phyloP scores from a whole-genome alignment of 2,329 filamentous ascomycete species.

The Pseudogymnoascus sp. region DNA sequence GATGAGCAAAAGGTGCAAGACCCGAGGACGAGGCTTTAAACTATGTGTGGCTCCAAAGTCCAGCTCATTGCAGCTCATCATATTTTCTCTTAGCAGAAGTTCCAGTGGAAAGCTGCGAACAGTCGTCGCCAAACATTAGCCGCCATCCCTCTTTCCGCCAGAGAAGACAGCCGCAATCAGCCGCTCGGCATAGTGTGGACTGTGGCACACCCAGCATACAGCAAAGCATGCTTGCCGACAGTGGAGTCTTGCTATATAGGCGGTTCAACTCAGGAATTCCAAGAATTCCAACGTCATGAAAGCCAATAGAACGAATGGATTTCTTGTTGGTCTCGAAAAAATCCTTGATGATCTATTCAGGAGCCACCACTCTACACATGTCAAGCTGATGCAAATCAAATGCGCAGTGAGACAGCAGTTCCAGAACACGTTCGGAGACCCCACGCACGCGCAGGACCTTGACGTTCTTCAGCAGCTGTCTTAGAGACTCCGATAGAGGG shows the following conservation, averaged over 20 bases:
- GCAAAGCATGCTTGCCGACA: neutral
- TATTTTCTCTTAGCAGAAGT: neutral
- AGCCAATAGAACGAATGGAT: neutral
- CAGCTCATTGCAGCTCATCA: neutral
- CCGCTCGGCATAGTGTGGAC: constrained; percentile 15
- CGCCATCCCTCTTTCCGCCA: constrained; percentile 9
- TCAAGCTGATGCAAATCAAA: constrained; percentile 8
- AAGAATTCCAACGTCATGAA: neutral
- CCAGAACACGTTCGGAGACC: neutral
- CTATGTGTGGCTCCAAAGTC: neutral
- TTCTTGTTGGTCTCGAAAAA: constrained; percentile 12
- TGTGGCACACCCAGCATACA: constrained; percentile 18
- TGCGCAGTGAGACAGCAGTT: constrained; percentile 11
- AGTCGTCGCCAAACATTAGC: neutral
- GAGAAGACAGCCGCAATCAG: constrained; percentile 13
- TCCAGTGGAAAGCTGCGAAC: neutral
- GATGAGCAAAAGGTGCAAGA: neutral
- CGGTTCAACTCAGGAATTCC: neutral
- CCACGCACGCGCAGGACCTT: constrained; percentile 12
- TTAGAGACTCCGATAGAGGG: constrained; percentile 12
- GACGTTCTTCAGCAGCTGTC: constrained; percentile 9
- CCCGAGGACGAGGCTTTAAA: neutral
- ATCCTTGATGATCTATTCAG: constrained; percentile 8
- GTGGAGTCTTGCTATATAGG: neutral
- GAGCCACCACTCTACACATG: constrained; percentile 9